Evolutionary conservation across 495 filamentous ascomycete species (phyloP).

Genomic region (Entonaema liquescens): DNA sequence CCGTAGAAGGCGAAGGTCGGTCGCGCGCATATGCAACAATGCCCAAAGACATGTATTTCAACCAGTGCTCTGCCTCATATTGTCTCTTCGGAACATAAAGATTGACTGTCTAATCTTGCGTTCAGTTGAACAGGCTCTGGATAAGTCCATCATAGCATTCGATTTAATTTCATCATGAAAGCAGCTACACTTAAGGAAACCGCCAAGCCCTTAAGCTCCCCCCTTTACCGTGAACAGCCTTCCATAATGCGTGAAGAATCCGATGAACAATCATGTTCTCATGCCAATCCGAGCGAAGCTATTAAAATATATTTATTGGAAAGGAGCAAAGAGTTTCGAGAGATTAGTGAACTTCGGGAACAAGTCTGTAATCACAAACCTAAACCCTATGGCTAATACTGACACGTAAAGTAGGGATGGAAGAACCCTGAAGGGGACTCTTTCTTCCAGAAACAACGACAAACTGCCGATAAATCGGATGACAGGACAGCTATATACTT

Average conservation of each 20-base stretch:
- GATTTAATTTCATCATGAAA: not conserved
- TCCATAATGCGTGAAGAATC: no score
- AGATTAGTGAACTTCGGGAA: not conserved
- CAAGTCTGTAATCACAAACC: not conserved
- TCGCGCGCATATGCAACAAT: not conserved
- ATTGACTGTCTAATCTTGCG: not conserved
- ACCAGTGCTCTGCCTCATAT: not conserved
- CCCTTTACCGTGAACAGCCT: not conserved
- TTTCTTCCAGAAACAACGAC: conserved; percentile 51
- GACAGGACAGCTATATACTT: conserved; percentile 13
- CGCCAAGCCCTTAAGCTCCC: not conserved
- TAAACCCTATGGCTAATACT: not conserved
- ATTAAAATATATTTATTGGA: not conserved
- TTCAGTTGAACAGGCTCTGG: not conserved
- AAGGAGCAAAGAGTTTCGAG: not conserved
- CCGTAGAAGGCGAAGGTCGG: no score
- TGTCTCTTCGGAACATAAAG: not conserved
- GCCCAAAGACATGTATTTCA: not conserved
- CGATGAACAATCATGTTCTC: not conserved
- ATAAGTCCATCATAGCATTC: not conserved
- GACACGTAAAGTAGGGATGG: conserved; percentile 53
- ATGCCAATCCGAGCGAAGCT: not conserved
- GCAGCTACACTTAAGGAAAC: not conserved
- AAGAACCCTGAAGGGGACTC: conserved; percentile 50
- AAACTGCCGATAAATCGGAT: conserved; percentile 46